Conservation (phyloP, 2,329 filamentous ascomycete genomes). For the Plectosphaerella cucumerina region DNA sequence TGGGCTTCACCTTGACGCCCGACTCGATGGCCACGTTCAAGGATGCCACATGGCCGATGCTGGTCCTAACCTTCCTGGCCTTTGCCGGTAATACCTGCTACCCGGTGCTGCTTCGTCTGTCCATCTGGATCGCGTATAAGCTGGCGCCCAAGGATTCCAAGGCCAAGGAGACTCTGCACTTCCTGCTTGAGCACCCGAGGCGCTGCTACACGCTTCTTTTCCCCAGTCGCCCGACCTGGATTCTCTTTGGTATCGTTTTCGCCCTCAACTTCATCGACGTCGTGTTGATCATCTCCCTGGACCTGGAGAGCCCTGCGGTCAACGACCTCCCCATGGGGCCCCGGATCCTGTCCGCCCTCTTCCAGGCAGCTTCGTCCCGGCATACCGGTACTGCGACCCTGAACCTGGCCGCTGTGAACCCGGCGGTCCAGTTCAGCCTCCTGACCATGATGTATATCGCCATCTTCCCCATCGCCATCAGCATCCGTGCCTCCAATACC, state of each 20-base stretch:
- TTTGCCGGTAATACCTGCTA: constrained; percentile 53
- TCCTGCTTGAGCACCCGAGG: constrained; percentile 58
- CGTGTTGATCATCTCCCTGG: constrained; percentile 46
- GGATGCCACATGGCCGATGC: constrained; percentile 34
- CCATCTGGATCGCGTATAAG: constrained; percentile 53
- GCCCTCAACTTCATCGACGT: constrained; percentile 50
- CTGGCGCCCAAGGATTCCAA: constrained; percentile 30
- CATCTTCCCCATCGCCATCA: constrained; percentile 57
- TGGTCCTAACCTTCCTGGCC: constrained; percentile 44
- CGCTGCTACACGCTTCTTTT: constrained; percentile 61
- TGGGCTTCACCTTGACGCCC: constrained; percentile 50
- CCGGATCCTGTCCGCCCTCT: constrained; percentile 51
- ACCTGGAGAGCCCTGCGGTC: constrained; percentile 48
- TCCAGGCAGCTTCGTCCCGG: constrained; percentile 49
- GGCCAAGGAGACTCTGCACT: constrained; percentile 42
- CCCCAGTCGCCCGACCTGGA: constrained; percentile 54
- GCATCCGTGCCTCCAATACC: constrained; percentile 56
- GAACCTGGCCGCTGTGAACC: constrained; percentile 41
- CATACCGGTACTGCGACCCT: constrained; percentile 48
- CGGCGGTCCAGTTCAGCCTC: constrained; percentile 53
- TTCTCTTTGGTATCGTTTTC: constrained; percentile 44
- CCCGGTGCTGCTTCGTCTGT: constrained; percentile 52
- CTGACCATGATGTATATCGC: constrained; percentile 65
- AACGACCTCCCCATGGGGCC: constrained; percentile 36
- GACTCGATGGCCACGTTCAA: constrained; percentile 48